Evolutionary conservation across 2,329 filamentous ascomycete species (phyloP).

Genomic region (Colletotrichum tropicale): DNA sequence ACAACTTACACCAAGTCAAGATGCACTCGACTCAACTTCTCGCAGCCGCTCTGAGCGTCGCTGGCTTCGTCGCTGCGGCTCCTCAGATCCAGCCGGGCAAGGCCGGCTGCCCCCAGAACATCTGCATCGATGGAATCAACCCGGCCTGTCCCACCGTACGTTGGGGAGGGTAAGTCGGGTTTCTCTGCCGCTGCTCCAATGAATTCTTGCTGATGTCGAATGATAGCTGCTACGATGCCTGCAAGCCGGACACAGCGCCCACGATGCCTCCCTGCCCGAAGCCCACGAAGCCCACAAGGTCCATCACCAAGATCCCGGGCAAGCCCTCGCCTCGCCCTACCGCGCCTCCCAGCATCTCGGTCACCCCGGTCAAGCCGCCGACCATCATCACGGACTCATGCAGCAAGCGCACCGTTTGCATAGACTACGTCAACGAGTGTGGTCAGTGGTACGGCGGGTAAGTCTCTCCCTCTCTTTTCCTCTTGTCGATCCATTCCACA

Average conservation of each 20-base stretch:
- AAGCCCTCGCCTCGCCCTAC: neutral
- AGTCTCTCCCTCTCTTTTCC: neutral
- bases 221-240: slow-evolving; percentile 34
- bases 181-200: neutral
- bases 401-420: slow-evolving; percentile 25
- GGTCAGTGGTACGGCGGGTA: slow-evolving; percentile 26
- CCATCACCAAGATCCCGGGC: neutral
- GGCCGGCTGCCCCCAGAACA: slow-evolving; percentile 5
- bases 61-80: neutral
- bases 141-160: slow-evolving; percentile 24
- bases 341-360: neutral
- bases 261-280: slow-evolving; percentile 16
- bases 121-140: slow-evolving; percentile 32
- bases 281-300: neutral
- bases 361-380: neutral
- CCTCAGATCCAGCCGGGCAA: neutral
- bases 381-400: slow-evolving; percentile 20
- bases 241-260: slow-evolving; percentile 17
- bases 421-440: slow-evolving; percentile 22
- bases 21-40: slow-evolving; percentile 4
- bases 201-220: neutral
- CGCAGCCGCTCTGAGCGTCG: neutral
- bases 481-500: slow-evolving; percentile 13
- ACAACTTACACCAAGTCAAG: neutral
- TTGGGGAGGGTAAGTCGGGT: slow-evolving; percentile 29